Percentiles rank a stretch among this genome's conserved stretches.
These are phyloP conservation scores for Tetrapyrgos nigripes DNA, from an alignment of 1,284 basidiomycete species.

Conservation along the genomic window DNA sequence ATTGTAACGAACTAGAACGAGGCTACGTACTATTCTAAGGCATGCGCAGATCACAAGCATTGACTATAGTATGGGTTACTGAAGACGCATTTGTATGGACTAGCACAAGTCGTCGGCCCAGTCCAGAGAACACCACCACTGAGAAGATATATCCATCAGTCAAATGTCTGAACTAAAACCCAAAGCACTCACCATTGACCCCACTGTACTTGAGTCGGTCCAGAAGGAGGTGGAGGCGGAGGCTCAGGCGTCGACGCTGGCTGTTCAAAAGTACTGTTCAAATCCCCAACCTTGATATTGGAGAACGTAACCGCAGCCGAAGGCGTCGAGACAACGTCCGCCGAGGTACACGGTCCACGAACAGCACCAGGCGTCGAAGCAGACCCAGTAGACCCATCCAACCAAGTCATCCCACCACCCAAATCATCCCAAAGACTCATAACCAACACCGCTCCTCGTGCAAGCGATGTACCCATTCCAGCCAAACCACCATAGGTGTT, in stretches of 20 bases:
- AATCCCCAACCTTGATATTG: slow-evolving; percentile 49
- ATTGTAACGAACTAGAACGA: background rate
- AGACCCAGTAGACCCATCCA: slow-evolving; percentile 43
- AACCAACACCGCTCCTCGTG: slow-evolving; percentile 46
- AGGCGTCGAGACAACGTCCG: slow-evolving; percentile 41
- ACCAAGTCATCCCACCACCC: slow-evolving; percentile 52
- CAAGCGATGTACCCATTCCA: slow-evolving; percentile 45
- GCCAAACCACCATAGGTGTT: slow-evolving; percentile 42
- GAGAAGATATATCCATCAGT: too few relatives aligned
- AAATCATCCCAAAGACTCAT: slow-evolving; percentile 53
- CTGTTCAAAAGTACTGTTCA: background rate
- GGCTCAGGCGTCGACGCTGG: too few relatives aligned
- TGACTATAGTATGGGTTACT: background rate
- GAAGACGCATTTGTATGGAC: background rate
- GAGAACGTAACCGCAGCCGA: slow-evolving; percentile 46
- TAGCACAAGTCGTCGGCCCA: background rate
- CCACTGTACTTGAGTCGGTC: too few relatives aligned
- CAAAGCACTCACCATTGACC: too few relatives aligned
- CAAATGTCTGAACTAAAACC: too few relatives aligned
- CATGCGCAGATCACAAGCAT: background rate
- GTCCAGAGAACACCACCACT: too few relatives aligned
- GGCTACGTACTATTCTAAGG: too few relatives aligned
- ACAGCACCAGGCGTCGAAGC: slow-evolving; percentile 44
- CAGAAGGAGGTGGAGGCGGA: too few relatives aligned
- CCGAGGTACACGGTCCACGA: slow-evolving; percentile 50